Conservation (phyloP, 805 yeast genomes). For the Pichia nakasei region DNA sequence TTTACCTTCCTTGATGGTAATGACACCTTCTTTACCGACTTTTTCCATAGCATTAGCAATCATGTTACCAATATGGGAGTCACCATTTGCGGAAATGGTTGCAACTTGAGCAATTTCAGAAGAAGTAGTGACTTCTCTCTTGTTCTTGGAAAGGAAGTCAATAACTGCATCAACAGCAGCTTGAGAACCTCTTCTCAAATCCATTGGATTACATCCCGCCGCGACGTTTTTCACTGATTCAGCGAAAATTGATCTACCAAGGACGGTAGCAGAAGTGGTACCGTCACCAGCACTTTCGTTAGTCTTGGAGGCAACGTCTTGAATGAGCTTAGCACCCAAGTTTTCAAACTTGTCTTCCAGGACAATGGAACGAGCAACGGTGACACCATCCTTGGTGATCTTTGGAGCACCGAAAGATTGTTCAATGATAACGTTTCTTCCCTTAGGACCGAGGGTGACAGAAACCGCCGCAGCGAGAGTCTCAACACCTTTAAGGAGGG, state of each 20-base stretch:
- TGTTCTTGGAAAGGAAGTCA: constrained; percentile 70
- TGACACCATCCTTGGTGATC: constrained; percentile 98
- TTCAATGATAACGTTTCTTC: constrained; percentile 93
- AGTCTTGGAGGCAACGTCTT: constrained; percentile 95
- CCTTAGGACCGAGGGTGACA: constrained; percentile 95
- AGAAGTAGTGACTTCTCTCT: constrained; percentile 86
- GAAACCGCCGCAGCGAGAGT: constrained; percentile 93
- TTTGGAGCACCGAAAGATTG: constrained; percentile 96
- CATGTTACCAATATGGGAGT: constrained; percentile 79
- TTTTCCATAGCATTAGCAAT: constrained; percentile 96
- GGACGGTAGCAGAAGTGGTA: constrained; percentile 93
- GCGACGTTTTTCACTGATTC: constrained; percentile 96
- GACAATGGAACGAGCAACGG: constrained; percentile 82
- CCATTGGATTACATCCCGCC: constrained; percentile 99
- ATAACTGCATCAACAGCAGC: constrained; percentile 94
- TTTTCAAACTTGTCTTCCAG: constrained; percentile 89
- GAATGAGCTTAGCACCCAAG: constrained; percentile 90
- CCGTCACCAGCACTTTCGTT: constrained; percentile 98
- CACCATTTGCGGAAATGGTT: constrained; percentile 96
- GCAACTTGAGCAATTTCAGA: constrained; percentile 98
- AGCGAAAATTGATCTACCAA: constrained; percentile 91
- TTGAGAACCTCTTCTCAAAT: constrained; percentile 93
- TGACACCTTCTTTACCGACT: constrained; percentile 98
- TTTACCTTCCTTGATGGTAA: constrained; percentile 95
- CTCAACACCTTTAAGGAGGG: constrained; percentile 87